Evolutionary conservation across 2,329 filamentous ascomycete genomes (phyloP).

Genomic region (Clonostachys byssicola): DNA sequence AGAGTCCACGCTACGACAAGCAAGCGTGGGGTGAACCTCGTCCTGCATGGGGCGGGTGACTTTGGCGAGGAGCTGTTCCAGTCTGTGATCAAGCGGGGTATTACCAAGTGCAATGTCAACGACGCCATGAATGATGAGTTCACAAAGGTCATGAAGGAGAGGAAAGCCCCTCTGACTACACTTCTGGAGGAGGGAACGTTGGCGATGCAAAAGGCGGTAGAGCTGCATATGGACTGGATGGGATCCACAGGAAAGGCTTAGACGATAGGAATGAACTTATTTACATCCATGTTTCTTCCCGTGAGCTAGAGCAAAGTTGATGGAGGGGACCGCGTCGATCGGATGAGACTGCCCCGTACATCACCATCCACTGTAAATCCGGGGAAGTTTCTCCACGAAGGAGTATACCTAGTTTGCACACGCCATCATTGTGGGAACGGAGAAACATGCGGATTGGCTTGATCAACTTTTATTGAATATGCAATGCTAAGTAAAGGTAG

Average conservation of each 20-base stretch:
- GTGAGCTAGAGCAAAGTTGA: no score
- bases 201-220: slow-evolving; percentile 6
- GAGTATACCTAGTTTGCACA: no score
- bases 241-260: slow-evolving; percentile 13
- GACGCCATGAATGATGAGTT: slow-evolving; percentile 29
- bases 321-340: no score
- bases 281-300: no score
- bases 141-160: slow-evolving; percentile 6
- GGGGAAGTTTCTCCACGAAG: no score
- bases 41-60: slow-evolving; percentile 43
- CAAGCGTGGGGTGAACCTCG: slow-evolving; percentile 34
- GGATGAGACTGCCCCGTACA: no score
- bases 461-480: no score
- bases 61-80: slow-evolving; percentile 38
- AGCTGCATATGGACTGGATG: slow-evolving; percentile 14
- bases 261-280: background rate
- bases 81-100: slow-evolving; percentile 36
- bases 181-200: slow-evolving; percentile 13
- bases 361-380: no score
- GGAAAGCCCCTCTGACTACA: slow-evolving; percentile 11
- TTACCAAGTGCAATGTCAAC: slow-evolving; percentile 47
- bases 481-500: no score
- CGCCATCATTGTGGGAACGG: no score
- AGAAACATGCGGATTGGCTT: no score
- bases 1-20: slow-evolving; percentile 34